Percentiles rank a stretch among this genome's conserved stretches.
phyloP scores from a whole-genome alignment of 2,329 filamentous ascomycete genomes.

The Cercospora berteroae region DNA sequence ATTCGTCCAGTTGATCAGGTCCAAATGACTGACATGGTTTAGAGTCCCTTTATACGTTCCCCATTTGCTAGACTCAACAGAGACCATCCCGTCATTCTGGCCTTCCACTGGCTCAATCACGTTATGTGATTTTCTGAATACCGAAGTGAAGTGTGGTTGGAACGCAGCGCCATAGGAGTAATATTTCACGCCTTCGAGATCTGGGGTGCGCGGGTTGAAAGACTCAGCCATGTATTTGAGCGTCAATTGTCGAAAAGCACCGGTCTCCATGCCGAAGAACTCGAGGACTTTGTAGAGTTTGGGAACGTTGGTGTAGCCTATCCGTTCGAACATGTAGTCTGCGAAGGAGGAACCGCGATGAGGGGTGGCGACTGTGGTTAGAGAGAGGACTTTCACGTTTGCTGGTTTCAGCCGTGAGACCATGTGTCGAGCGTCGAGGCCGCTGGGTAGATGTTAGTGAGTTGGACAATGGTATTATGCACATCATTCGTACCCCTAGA shows the following conservation, averaged over 20 bases:
- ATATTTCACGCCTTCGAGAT: constrained; percentile 56
- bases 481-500: constrained; percentile 22
- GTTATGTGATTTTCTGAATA: constrained; percentile 57
- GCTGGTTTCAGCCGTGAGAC: constrained; percentile 57
- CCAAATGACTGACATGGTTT: constrained; percentile 62
- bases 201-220: constrained; percentile 60
- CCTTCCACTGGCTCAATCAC: constrained; percentile 57
- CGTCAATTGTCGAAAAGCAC: constrained; percentile 62
- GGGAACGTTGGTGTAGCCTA: constrained; percentile 54
- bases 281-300: constrained; percentile 57
- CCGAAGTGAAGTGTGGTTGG: constrained; percentile 55
- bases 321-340: constrained; percentile 59
- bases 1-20: constrained; percentile 67
- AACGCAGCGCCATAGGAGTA: constrained; percentile 63
- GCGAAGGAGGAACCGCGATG: constrained; percentile 62
- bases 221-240: constrained; percentile 56
- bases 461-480: neutral
- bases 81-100: constrained; percentile 64
- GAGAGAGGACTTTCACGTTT: constrained; percentile 71
- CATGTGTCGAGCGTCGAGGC: constrained; percentile 64
- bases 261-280: constrained; percentile 56
- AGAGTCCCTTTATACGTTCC: constrained; percentile 63
- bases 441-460: constrained; percentile 43
- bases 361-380: constrained; percentile 63
- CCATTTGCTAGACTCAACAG: constrained; percentile 60